A percentile compares a stretch with the other conserved stretches of the same genome.
phyloP scores from a whole-genome alignment of 2,329 filamentous ascomycete species.

The Colletotrichum acutatum region DNA sequence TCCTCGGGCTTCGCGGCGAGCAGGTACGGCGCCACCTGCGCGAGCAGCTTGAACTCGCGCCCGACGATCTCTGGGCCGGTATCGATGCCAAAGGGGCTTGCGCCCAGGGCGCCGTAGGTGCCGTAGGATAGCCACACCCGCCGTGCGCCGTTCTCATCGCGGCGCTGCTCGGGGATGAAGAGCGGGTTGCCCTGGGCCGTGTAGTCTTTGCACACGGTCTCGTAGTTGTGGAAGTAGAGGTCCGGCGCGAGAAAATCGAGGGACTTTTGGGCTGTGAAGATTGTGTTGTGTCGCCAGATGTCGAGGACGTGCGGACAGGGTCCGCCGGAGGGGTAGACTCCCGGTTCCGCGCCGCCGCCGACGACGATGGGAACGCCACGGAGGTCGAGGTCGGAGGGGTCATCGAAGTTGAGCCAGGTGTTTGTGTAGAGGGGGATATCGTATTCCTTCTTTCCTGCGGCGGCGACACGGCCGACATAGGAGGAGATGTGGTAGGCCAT shows the following conservation, averaged over 20 bases:
- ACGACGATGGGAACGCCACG: conserved; percentile 46
- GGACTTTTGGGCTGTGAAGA: conserved; percentile 37
- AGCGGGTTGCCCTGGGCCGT: conserved; percentile 55
- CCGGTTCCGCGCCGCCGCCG: conserved; percentile 47
- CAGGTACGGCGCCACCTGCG: conserved; percentile 41
- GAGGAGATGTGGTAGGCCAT: conserved; percentile 50
- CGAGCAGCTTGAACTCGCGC: conserved; percentile 46
- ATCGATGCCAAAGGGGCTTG: conserved; percentile 53
- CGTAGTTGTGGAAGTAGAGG: conserved; percentile 60
- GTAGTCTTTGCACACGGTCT: conserved; percentile 54
- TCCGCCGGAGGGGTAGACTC: conserved; percentile 51
- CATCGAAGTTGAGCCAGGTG: conserved; percentile 50
- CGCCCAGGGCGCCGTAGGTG: conserved; percentile 51
- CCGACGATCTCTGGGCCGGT: conserved; percentile 45
- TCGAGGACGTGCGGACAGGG: conserved; percentile 47
- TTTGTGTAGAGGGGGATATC: conserved; percentile 48
- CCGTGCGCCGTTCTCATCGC: conserved; percentile 57
- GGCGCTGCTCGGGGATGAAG: conserved; percentile 63
- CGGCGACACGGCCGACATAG: conserved; percentile 48
- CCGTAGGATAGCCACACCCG: conserved; percentile 55
- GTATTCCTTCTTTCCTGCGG: conserved; percentile 47
- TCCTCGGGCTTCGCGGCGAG: conserved; percentile 44
- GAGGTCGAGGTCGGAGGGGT: conserved; percentile 44
- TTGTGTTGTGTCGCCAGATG: conserved; percentile 52
- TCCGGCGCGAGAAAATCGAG: conserved; percentile 61